phyloP scores from a whole-genome alignment of 2,329 filamentous ascomycete species.

The Pseudophaeomoniella oleicola region DNA sequence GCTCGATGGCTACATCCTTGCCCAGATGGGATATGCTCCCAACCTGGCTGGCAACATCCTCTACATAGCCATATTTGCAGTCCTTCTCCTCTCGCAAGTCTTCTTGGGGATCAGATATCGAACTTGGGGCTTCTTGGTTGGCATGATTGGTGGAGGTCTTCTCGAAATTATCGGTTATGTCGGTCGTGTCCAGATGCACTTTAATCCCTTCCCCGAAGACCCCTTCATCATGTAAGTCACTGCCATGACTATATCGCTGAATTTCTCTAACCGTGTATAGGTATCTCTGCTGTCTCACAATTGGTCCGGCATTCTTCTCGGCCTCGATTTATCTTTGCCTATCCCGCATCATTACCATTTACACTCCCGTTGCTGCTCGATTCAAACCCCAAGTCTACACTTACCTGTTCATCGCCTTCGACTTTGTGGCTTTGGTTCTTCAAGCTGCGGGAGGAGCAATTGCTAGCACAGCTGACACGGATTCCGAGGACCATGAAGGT shows the following conservation, averaged over 20 bases:
- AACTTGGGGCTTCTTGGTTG: constrained; percentile 36
- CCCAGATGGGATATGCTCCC: constrained; percentile 30
- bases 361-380: constrained; percentile 4
- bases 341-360: constrained; percentile 35
- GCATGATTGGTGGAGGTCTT: constrained; percentile 38
- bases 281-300: constrained; percentile 11
- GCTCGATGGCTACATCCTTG: background rate
- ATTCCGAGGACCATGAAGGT: constrained; percentile 4
- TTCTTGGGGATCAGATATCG: constrained; percentile 29
- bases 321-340: constrained; percentile 51
- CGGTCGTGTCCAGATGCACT: constrained; percentile 40
- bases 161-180: constrained; percentile 46
- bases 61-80: constrained; percentile 36
- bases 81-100: constrained; percentile 26
- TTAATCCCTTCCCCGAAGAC: constrained; percentile 28
- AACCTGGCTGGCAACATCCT: constrained; percentile 37
- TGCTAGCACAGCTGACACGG: constrained; percentile 21
- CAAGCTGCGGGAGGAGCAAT: constrained; percentile 41
- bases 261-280: background rate
- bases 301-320: constrained; percentile 36
- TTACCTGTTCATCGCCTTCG: constrained; percentile 39
- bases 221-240: constrained; percentile 27
- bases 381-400: constrained; percentile 4
- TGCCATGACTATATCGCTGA: background rate
- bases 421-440: constrained; percentile 39